phyloP scores from a whole-genome alignment of 495 filamentous ascomycete species.

The Penicillium malachiteum region DNA sequence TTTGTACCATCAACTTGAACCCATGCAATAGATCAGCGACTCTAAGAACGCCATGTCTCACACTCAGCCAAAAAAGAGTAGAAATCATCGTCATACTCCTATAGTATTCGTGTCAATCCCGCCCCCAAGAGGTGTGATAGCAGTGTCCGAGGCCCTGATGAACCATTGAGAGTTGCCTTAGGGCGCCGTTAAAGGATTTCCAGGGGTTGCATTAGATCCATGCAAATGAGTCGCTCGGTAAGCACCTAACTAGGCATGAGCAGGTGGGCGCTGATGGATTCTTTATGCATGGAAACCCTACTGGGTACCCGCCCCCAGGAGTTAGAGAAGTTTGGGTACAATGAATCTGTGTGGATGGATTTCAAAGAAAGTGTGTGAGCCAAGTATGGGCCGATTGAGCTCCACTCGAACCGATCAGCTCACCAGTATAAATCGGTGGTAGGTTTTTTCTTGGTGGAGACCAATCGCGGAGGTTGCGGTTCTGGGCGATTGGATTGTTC shows the following conservation, averaged over 20 bases:
- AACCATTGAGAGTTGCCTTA: not conserved
- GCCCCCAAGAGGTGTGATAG: slow-evolving; percentile 1
- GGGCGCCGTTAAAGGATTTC: not conserved
- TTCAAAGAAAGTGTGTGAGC: not conserved
- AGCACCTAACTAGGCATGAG: not conserved
- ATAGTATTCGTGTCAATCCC: not conserved
- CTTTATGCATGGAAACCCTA: slow-evolving; percentile 2
- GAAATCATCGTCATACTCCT: too few relatives aligned
- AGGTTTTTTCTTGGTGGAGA: slow-evolving; percentile 7
- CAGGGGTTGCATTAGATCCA: not conserved
- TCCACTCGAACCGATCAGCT: slow-evolving; percentile 18
- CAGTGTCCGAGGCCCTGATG: not conserved
- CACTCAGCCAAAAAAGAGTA: not conserved
- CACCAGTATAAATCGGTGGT: not conserved
- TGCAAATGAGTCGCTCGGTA: not conserved
- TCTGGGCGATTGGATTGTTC: not conserved
- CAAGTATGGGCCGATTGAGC: slow-evolving; percentile 3
- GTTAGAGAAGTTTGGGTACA: not conserved
- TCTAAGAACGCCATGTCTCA: slow-evolving; percentile 21
- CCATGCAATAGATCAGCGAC: slow-evolving; percentile 12
- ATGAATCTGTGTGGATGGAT: slow-evolving; percentile 6
- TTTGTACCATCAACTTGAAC: not conserved
- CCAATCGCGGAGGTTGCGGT: slow-evolving; percentile 4
- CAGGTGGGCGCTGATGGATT: not conserved
- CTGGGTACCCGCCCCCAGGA: not conserved